Conservation (phyloP, 2,329 filamentous ascomycete genomes). For the Monosporascus sp. region DNA sequence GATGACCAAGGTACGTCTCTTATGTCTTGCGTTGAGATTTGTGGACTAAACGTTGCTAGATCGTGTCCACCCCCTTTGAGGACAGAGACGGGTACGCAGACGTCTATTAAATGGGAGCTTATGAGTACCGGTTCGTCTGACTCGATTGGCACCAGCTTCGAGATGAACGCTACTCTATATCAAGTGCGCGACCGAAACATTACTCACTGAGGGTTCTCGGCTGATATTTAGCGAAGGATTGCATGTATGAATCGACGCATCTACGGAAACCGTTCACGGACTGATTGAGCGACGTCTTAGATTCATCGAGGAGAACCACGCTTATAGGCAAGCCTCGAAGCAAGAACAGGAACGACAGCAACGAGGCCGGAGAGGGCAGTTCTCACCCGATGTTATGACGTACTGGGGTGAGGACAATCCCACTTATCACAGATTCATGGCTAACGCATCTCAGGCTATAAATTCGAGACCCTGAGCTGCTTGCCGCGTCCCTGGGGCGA, state of each 20-base stretch:
- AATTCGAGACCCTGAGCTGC: slow-evolving; percentile 85
- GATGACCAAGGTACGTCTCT: slow-evolving; percentile 81
- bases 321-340: slow-evolving; percentile 60
- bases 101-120: slow-evolving; percentile 1
- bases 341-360: slow-evolving; percentile 52
- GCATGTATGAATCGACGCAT: slow-evolving; percentile 39
- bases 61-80: slow-evolving; percentile 81
- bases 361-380: slow-evolving; percentile 35
- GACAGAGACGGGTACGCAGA: slow-evolving; percentile 64
- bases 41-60: slow-evolving; percentile 45
- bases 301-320: slow-evolving; percentile 89
- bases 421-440: neutral
- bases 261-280: neutral
- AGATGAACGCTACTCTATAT: slow-evolving; percentile 92
- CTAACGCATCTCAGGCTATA: slow-evolving; percentile 64
- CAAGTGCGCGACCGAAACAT: slow-evolving; percentile 55
- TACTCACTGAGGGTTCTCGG: slow-evolving; percentile 3
- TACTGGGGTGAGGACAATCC: slow-evolving; percentile 69
- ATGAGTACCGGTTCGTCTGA: slow-evolving; percentile 4
- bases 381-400: slow-evolving; percentile 75
- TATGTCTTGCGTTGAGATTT: neutral
- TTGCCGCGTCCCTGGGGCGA: slow-evolving; percentile 70
- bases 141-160: slow-evolving; percentile 55
- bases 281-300: slow-evolving; percentile 36
- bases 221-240: slow-evolving; percentile 36